Evolutionary conservation across 2,329 filamentous ascomycete genomes (phyloP), one percentile per base, ranked within the genome.

Genomic region (Venturia oleaginea): DNA sequence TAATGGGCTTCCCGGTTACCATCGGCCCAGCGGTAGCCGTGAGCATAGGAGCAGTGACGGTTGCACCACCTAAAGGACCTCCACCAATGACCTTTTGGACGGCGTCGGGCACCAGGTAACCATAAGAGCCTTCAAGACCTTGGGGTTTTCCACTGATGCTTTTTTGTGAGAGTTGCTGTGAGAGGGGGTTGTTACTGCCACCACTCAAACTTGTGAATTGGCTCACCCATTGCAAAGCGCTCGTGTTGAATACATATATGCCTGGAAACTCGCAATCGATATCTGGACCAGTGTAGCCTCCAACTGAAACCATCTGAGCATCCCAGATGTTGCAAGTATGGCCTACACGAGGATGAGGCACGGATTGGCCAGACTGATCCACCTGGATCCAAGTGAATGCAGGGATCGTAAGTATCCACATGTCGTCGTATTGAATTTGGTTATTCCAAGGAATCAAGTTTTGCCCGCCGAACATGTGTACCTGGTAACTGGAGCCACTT

Each of bases 381-480:
- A 89, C 86, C 70, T 85, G 77, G 63, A 88, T 88, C 91, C 91
- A 94, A 4, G 84, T 90, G 72, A 95, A 95, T 0, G 87, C 87
- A 0, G 91, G 91, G 6, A 95, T 77, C 0, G 89, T 90, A 15
- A 94, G 78, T 27, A 92, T 87, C 89, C 89, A 94, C 78, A 89
- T 85, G 70, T 92, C 87, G 32, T 85, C 82, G 70, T 88, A 92
- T 68, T 85, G 82, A 0, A 73, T 80, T 69, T 85, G 83, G 10
- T 78, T 70, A 19, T 76, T 85, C 66, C 80, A 82, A 0, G 89
- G 88, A 32, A 84, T 79, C 0, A 92, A 78, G 68, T 89, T 89
- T 71, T 92, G 89, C 0, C 89, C 89, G 15, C 88, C 89, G 70
- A 88, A 92, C 76, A 92, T 83, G 75, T 92, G 91, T 55, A 92